These are phyloP conservation scores for Phytopythium litorale DNA, from an alignment of 352 stramenopile species.

Conservation along the genomic window DNA sequence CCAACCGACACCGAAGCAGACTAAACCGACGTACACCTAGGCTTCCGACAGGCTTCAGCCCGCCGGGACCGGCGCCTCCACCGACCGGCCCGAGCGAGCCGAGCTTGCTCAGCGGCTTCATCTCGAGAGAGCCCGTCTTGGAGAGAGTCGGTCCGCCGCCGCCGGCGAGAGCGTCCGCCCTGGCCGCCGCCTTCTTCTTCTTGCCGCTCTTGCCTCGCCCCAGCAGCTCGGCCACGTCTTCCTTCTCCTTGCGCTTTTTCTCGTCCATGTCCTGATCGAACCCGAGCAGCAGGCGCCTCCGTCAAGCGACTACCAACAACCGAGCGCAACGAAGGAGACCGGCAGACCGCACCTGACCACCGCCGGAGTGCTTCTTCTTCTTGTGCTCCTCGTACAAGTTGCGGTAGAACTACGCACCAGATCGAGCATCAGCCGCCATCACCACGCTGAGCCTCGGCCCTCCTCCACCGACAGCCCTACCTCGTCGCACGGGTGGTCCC, in stretches of 20 bases:
- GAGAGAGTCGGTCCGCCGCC: constrained; percentile 18
- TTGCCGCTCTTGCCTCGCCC: constrained; percentile 43
- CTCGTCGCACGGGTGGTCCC: constrained; percentile 94
- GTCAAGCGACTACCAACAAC: not conserved
- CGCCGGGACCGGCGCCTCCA: constrained; percentile 19
- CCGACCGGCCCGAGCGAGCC: constrained; percentile 19
- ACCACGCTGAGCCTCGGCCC: not conserved
- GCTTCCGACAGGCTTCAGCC: constrained; percentile 36
- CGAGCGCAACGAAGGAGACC: not conserved
- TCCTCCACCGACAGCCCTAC: constrained; percentile 8
- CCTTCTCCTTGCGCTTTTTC: constrained; percentile 77
- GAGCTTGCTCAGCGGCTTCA: constrained; percentile 61
- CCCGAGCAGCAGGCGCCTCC: not conserved
- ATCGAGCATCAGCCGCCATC: constrained; percentile 1
- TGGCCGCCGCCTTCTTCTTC: constrained; percentile 76
- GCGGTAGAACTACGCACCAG: constrained; percentile 74
- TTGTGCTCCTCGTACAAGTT: constrained; percentile 93
- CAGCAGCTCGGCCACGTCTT: constrained; percentile 78
- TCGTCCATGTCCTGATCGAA: constrained; percentile 51
- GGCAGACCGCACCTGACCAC: constrained; percentile 21
- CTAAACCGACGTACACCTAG: constrained; percentile 37
- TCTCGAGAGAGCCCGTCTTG: constrained; percentile 48
- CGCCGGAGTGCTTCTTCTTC: constrained; percentile 50
- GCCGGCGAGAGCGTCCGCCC: constrained; percentile 34
- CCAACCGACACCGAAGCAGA: not conserved